Base-by-base conservation (phyloP, 148 eudicot species). In the Polygonum maritimum region DNA sequence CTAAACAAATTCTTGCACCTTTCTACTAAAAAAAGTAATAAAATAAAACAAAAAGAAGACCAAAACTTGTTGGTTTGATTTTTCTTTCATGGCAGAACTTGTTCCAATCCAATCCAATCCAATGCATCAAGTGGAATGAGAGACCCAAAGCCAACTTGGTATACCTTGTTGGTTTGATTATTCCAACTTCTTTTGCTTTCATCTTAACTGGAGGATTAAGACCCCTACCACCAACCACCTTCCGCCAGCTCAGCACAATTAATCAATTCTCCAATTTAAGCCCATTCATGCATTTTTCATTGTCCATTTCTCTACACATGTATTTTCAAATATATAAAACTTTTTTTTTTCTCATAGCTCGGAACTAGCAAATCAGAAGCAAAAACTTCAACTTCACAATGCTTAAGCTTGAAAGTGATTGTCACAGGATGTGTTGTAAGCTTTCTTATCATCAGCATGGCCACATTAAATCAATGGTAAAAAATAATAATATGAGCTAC, bases 121-220 rank as follows among this genome's bases (percentile, higher is more conserved):
- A 26, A 26, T 1, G 62, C 2, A 19, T 16, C 7, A 6, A 5
- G 16, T 57, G 63, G 65, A 21, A 60, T 35, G 62, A 55, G 8
- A 55, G n/a, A 63, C 69, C 69, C 71, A 67, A 67, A 67, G 41
- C 71, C 71, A 67, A 45, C 44, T 67, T 67, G 71, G 7, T 26
- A 26, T 26, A 26, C 31, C 31, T 26, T 26, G 31, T 10, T 16
- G 36, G 71, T 14, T 67, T 65, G 36, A 41, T 65, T 65, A 15
- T 65, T 65, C 71, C 71, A 67, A 15, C 44, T 38, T 38, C 71
- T 62, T 62, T 62, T 31, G 69, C 69, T 62, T 62, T 62, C 69
- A 31, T 33, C 31, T 31, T 62, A 62, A 62, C 69, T 62, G 69
- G 69, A 62, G 39, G 57, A 62, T 62, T 62, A 62, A 38, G 69